A percentile compares a stretch with the other conserved stretches of the same genome.
phyloP scores from a whole-genome alignment of 495 filamentous ascomycete genomes.

The Cladorrhinum samala region DNA sequence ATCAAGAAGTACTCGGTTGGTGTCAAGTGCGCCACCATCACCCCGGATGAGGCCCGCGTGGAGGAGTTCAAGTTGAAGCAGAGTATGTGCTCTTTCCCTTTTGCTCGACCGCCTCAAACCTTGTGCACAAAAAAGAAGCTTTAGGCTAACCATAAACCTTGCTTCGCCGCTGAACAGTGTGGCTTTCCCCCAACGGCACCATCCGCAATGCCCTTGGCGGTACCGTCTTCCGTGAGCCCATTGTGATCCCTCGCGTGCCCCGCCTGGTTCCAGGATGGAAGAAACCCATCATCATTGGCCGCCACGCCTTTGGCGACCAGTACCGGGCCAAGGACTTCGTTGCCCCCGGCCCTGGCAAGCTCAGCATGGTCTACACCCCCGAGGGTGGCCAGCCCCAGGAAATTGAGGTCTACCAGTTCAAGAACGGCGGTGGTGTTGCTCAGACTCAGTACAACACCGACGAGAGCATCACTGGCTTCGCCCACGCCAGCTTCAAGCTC shows the following conservation, averaged over 20 bases:
- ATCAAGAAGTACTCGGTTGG: conserved; percentile 98
- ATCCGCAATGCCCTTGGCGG: conserved; percentile 94
- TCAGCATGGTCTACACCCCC: conserved; percentile 92
- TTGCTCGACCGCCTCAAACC: background rate
- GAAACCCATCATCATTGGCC: conserved; percentile 96
- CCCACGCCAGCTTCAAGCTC: conserved; percentile 92
- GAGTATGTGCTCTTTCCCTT: conserved; percentile 48
- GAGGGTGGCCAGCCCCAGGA: conserved; percentile 71
- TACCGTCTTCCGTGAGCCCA: conserved; percentile 97
- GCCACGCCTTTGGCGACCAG: conserved; percentile 98
- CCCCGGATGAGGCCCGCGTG: conserved; percentile 90
- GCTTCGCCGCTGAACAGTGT: conserved; percentile 51
- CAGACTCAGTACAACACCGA: conserved; percentile 97
- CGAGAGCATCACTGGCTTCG: conserved; percentile 89
- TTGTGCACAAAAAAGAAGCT: background rate
- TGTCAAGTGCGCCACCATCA: conserved; percentile 99
- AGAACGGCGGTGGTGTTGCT: conserved; percentile 74
- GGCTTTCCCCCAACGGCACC: conserved; percentile 96
- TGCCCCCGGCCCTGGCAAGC: conserved; percentile 70
- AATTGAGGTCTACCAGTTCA: conserved; percentile 87
- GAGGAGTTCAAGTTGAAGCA: conserved; percentile 98
- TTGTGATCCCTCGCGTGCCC: conserved; percentile 87
- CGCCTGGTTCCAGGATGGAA: conserved; percentile 94
- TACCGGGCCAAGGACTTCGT: conserved; percentile 93
- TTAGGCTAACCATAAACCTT: conserved; percentile 9